Base-by-base conservation (phyloP, 441 rosid genomes). In the Bruguiera hainesii region DNA sequence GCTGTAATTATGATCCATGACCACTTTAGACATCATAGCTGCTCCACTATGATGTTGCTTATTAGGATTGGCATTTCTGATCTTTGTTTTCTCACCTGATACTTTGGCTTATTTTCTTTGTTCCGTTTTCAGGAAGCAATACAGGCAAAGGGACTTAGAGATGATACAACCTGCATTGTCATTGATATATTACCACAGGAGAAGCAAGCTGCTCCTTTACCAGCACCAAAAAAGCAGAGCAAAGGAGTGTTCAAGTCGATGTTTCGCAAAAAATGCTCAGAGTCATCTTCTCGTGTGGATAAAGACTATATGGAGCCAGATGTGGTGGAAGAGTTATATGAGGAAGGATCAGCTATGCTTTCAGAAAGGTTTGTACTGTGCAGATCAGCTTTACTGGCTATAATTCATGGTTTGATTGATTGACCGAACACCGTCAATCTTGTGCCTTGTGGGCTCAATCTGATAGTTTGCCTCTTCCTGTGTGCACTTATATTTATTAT, bases 161-260 rank as follows among this genome's bases (percentile, higher is more conserved):
- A 95, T 84, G 99, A 95, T 77, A 95, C 99, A 61, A 92, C 99
- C 65, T 95, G 98, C 82, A 92, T 95, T 67, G 99, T 95, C 56
- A 75, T 95, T 64, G 99, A 95, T 71, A 85, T 92, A 74, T 75
- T 87, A 71, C 89, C 91, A n/a, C 82, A 66, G n/a, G 98, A 95
- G 77, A 95, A 92, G 78, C 93, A 87, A 33, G 71, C 82, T 21
- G 84, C 90, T 73, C 79, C 94, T 53, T 62, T 81, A 60, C 96
- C 90, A 25, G 79, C 88, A 31, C 88, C 89, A 0, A 95, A 80
- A 79, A 92, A 81, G 83, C 86, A 74, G 68, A 91, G 84, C 30
- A 92, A 88, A 89, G 88, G 93, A 76, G 91, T 85, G 67, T 65
- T 95, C 60, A 95, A 88, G 81, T 82, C 93, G 28, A 90, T 95